These are phyloP conservation scores for Tilletia caries DNA, from an alignment of 1,284 basidiomycete genomes.

Conservation along the genomic window DNA sequence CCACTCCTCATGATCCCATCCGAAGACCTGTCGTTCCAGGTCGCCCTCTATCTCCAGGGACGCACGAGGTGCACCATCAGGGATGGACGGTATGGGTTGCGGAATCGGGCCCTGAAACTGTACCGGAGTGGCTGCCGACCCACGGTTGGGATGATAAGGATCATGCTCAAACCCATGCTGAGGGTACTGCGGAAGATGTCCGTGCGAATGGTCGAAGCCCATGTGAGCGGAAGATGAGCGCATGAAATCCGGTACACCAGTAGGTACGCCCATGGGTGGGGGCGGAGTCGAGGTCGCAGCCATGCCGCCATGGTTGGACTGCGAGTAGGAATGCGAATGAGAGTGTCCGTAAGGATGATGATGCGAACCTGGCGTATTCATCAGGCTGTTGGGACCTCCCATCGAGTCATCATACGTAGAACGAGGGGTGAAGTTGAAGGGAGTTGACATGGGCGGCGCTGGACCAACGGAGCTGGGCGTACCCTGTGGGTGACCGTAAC, in stretches of 20 bases:
- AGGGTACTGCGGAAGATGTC: neutral
- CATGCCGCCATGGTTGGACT: neutral
- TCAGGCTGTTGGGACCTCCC: neutral
- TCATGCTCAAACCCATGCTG: neutral
- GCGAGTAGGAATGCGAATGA: neutral
- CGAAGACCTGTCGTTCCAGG: constrained; percentile 58
- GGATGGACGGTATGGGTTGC: neutral
- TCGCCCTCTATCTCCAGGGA: constrained; percentile 56
- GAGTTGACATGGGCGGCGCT: constrained; percentile 1
- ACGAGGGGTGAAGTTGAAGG: constrained; percentile 10
- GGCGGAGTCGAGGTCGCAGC: constrained; percentile 1
- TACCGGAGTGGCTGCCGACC: neutral
- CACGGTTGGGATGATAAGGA: neutral
- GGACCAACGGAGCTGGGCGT: neutral
- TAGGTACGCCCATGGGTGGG: neutral
- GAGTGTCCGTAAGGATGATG: constrained; percentile 6
- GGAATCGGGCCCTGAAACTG: constrained; percentile 8
- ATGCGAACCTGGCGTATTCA: neutral
- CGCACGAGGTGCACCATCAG: constrained; percentile 30
- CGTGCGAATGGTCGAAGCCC: neutral
- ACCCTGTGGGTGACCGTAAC: neutral
- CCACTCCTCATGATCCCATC: constrained; percentile 61
- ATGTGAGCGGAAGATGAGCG: neutral
- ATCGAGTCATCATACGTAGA: neutral
- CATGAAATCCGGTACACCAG: constrained; percentile 8